A percentile compares a stretch with the other conserved stretches of the same genome.
Conservation (phyloP, 2,329 filamentous ascomycete genomes). For the Scedosporium dehoogii region DNA sequence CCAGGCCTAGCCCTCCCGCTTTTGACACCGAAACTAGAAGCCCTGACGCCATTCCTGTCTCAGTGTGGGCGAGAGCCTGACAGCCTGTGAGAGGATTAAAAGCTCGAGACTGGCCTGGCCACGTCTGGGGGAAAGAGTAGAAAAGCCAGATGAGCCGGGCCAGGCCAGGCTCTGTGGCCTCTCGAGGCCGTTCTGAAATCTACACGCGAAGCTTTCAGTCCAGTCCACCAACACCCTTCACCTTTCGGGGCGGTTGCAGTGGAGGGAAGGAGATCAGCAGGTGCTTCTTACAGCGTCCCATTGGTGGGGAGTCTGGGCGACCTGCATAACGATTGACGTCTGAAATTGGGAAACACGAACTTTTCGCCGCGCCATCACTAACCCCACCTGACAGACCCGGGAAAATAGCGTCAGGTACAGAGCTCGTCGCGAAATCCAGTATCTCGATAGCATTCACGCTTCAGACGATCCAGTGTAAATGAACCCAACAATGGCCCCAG, state of each 20-base stretch:
- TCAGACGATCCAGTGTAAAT: not conserved
- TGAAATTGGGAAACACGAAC: not conserved
- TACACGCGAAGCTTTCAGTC: conserved; percentile 6
- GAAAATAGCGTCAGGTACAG: conserved; percentile 5
- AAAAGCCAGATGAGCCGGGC: too few species aligned
- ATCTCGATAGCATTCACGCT: conserved; percentile 1
- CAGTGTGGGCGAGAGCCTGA: not conserved
- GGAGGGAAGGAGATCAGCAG: not conserved
- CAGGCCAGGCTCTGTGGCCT: too few species aligned
- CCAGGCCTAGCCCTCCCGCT: too few species aligned
- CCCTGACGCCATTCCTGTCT: not conserved
- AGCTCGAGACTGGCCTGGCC: not conserved
- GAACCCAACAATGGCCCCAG: not conserved
- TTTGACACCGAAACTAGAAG: not conserved
- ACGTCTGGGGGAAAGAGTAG: not conserved
- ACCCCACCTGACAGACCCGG: conserved; percentile 1
- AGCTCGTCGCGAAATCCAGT: not conserved
- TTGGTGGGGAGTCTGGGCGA: conserved; percentile 2
- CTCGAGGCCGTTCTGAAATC: conserved; percentile 1
- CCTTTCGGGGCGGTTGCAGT: not conserved
- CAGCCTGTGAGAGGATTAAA: not conserved
- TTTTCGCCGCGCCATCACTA: not conserved
- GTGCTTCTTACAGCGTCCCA: not conserved
- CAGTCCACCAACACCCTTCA: not conserved
- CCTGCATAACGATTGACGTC: not conserved